phyloP scores from a whole-genome alignment of 257 asterid genomes.

The Penstemon barbatus region DNA sequence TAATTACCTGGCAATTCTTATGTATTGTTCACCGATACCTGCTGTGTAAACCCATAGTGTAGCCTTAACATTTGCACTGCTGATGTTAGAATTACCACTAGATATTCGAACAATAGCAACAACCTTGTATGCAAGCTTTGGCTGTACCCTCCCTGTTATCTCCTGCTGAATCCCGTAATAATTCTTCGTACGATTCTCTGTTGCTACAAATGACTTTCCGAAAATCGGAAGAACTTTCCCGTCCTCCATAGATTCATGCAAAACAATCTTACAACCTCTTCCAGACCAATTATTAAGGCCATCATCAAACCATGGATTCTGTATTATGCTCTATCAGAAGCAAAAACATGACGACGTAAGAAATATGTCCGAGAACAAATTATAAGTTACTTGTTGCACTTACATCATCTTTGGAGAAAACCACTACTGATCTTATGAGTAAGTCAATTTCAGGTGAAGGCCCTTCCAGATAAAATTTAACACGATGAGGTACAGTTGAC shows the following conservation, averaged over 20 bases:
- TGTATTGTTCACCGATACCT: constrained; percentile 74
- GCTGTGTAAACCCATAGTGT: constrained; percentile 71
- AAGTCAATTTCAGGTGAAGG: constrained; percentile 78
- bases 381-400: no score
- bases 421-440: constrained; percentile 64
- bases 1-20: constrained; percentile 66
- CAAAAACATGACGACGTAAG: constrained; percentile 29
- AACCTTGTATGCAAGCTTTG: constrained; percentile 80
- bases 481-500: constrained; percentile 53
- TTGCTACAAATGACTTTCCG: constrained; percentile 83
- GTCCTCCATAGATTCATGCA: constrained; percentile 68
- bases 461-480: constrained; percentile 74
- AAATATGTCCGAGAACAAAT: neutral
- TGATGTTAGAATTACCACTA: constrained; percentile 44
- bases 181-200: constrained; percentile 68
- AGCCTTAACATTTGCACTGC: constrained; percentile 59
- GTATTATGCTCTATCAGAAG: constrained; percentile 46
- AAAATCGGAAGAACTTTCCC: constrained; percentile 69
- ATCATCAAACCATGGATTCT: constrained; percentile 67
- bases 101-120: constrained; percentile 62
- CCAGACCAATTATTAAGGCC: constrained; percentile 84
- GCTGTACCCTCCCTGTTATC: constrained; percentile 67
- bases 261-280: constrained; percentile 73
- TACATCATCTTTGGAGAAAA: constrained; percentile 24
- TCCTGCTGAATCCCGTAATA: constrained; percentile 98